Evolutionary conservation across 495 filamentous ascomycete genomes (phyloP).

Genomic region (Penicillium subrubescens): DNA sequence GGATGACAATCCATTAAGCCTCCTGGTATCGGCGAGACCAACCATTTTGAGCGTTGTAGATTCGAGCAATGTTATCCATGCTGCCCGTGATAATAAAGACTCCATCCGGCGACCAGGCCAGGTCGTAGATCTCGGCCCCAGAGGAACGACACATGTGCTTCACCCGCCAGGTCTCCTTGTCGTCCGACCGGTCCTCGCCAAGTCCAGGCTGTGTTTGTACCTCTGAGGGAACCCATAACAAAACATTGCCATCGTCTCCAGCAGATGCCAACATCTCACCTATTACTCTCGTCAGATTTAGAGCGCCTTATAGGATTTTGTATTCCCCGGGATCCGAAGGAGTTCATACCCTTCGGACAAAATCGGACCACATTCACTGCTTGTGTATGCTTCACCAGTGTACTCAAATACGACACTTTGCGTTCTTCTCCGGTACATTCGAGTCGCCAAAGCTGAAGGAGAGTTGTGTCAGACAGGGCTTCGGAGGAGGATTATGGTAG

Average conservation of each 20-base stretch:
- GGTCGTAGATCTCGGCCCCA: constrained; percentile 93
- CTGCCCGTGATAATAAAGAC: constrained; percentile 97
- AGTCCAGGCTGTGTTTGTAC: constrained; percentile 62
- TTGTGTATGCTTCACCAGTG: constrained; percentile 89
- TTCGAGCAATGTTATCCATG: constrained; percentile 97
- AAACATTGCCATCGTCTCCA: constrained; percentile 94
- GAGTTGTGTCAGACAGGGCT: constrained; percentile 35
- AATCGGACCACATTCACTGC: constrained; percentile 98
- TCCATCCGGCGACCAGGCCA: constrained; percentile 97
- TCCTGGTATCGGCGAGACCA: constrained; percentile 24
- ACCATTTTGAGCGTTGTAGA: constrained; percentile 96
- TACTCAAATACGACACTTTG: constrained; percentile 87
- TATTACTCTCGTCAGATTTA: constrained; percentile 35
- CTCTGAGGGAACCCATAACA: constrained; percentile 93
- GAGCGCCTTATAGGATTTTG: not conserved
- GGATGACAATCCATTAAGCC: not conserved
- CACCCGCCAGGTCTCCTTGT: constrained; percentile 95
- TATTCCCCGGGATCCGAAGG: not conserved
- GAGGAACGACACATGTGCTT: constrained; percentile 96
- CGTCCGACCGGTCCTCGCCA: constrained; percentile 83
- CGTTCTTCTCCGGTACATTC: constrained; percentile 84
- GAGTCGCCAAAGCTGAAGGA: constrained; percentile 80
- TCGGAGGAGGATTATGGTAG: constrained; percentile 13
- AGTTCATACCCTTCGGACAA: constrained; percentile 75
- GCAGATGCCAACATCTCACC: constrained; percentile 93